These are phyloP conservation scores for Anthostomella pinea DNA, from an alignment of 2,329 filamentous ascomycete species.

Conservation along the genomic window DNA sequence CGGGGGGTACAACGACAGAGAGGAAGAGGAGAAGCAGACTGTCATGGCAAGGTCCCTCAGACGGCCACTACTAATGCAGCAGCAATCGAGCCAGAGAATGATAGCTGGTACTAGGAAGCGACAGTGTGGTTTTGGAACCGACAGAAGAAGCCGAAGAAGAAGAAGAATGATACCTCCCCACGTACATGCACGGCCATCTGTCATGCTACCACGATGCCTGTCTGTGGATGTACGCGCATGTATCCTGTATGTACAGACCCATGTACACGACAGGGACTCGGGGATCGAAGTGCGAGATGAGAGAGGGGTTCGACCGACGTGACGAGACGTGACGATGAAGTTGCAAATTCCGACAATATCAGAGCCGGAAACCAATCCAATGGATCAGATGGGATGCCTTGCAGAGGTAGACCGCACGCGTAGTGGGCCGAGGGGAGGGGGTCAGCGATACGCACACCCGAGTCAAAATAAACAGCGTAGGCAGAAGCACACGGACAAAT, in stretches of 20 bases:
- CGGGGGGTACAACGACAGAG: constrained; percentile 24
- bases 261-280: constrained; percentile 31
- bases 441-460: constrained; percentile 31
- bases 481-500: constrained; percentile 27
- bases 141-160: constrained; percentile 17
- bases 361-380: constrained; percentile 22
- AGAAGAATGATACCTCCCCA: constrained; percentile 27
- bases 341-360: constrained; percentile 19
- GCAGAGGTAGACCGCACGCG: constrained; percentile 19
- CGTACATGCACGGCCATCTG: constrained; percentile 36
- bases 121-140: constrained; percentile 22
- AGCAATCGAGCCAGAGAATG: constrained; percentile 34
- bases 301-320: constrained; percentile 13
- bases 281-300: constrained; percentile 26
- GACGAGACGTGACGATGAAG: constrained; percentile 21
- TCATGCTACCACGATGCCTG: constrained; percentile 35
- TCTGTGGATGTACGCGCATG: constrained; percentile 29
- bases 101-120: constrained; percentile 33
- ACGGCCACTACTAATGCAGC: constrained; percentile 41
- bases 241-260: constrained; percentile 31
- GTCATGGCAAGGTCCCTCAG: constrained; percentile 28
- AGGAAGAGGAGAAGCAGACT: constrained; percentile 24
- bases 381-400: constrained; percentile 18
- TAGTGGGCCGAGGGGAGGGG: constrained; percentile 23
- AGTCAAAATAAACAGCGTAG: constrained; percentile 24